Conservation (phyloP, 768 basidiomycete genomes). For the Sporobolomyces roseus region DNA sequence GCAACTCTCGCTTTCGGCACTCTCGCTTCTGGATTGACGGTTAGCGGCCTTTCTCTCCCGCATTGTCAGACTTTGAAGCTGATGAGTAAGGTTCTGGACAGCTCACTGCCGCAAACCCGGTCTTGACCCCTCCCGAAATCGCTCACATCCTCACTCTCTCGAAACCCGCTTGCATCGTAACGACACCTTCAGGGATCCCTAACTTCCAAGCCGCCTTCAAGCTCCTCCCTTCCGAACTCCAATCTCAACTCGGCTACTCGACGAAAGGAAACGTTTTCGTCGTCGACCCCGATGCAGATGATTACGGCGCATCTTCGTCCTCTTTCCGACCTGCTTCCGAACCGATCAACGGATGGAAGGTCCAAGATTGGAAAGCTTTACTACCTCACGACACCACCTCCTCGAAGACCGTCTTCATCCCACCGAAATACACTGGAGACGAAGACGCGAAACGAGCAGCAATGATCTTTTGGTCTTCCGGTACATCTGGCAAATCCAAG, state of each 20-base stretch:
- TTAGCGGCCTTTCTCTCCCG: not conserved
- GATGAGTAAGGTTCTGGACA: not conserved
- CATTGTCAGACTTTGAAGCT: no score
- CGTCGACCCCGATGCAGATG: constrained; percentile 39
- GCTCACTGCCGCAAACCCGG: constrained; percentile 45
- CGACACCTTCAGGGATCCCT: constrained; percentile 37
- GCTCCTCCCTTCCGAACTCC: constrained; percentile 23
- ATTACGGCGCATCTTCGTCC: constrained; percentile 32
- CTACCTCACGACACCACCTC: constrained; percentile 23
- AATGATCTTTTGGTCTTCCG: constrained; percentile 46
- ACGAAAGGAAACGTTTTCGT: constrained; percentile 40
- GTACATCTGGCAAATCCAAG: constrained; percentile 46
- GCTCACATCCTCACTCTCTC: constrained; percentile 43
- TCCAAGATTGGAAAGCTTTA: constrained; percentile 39
- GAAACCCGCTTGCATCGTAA: constrained; percentile 42
- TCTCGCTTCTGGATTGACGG: constrained; percentile 38
- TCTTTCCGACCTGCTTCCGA: not conserved
- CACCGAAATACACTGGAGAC: constrained; percentile 24
- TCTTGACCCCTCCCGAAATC: constrained; percentile 43
- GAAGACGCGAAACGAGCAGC: constrained; percentile 41
- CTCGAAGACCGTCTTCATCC: constrained; percentile 12
- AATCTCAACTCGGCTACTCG: constrained; percentile 33
- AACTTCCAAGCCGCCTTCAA: constrained; percentile 36
- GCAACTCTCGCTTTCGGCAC: constrained; percentile 42
- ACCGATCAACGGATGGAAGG: constrained; percentile 21